These are phyloP conservation scores for Ostreobium quekettii DNA, from an alignment of 139 green algal species.

Conservation along the genomic window DNA sequence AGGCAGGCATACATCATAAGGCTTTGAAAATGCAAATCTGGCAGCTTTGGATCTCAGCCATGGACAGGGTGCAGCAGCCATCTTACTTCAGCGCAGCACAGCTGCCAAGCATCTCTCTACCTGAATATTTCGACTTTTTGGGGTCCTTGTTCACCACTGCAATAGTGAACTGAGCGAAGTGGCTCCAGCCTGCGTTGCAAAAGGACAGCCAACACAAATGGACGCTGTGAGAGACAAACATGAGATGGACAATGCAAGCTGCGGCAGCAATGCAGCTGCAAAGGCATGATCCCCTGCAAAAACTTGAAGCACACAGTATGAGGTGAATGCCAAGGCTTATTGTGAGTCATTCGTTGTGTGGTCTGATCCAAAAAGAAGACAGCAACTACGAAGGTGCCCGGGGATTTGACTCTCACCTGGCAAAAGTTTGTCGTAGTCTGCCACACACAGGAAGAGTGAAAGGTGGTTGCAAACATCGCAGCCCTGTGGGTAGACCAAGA, in stretches of 20 bases:
- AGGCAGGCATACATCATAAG: too few relatives aligned
- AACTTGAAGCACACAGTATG: not conserved
- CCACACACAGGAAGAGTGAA: slow-evolving; percentile 95
- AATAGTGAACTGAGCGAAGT: slow-evolving; percentile 99
- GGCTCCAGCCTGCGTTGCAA: slow-evolving; percentile 79
- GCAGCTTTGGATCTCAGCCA: too few relatives aligned
- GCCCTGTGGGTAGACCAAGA: slow-evolving; percentile 93
- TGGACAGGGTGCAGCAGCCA: too few relatives aligned
- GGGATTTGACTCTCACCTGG: slow-evolving; percentile 50
- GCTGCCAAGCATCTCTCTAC: too few relatives aligned
- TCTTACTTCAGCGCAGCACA: too few relatives aligned
- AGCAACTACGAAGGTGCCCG: not conserved
- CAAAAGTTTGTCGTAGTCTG: slow-evolving; percentile 97
- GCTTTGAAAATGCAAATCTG: too few relatives aligned
- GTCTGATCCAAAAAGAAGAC: too few relatives aligned
- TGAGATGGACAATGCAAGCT: not conserved
- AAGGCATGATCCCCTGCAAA: not conserved
- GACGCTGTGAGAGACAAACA: too few relatives aligned
- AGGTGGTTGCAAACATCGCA: slow-evolving; percentile 98
- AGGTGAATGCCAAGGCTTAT: not conserved
- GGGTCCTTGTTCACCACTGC: slow-evolving; percentile 97
- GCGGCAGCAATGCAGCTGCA: not conserved
- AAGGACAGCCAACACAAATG: too few relatives aligned
- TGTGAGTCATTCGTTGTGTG: too few relatives aligned
- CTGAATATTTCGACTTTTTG: slow-evolving; percentile 95